These are phyloP conservation scores for Sporothrix mexicana DNA, from an alignment of 2,329 filamentous ascomycete genomes.

Conservation along the genomic window DNA sequence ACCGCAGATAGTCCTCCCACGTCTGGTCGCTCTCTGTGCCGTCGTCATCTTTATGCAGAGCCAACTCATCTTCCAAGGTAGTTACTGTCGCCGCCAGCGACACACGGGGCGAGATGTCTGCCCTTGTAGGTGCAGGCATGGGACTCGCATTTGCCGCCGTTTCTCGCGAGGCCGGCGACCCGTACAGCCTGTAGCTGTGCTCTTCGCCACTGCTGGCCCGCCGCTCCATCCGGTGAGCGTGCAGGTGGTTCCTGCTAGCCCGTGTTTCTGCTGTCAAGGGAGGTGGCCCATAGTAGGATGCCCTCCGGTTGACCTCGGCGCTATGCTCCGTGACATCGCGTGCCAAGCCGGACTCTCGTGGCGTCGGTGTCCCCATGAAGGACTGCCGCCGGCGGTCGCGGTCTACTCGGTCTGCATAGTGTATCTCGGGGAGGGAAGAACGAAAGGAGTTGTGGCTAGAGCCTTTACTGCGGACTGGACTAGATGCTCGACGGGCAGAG, in stretches of 20 bases:
- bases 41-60: neutral
- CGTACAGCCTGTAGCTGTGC: slow-evolving; percentile 19
- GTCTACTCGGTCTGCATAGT: neutral
- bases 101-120: neutral
- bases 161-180: neutral
- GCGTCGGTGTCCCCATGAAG: neutral
- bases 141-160: neutral
- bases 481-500: neutral
- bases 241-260: neutral
- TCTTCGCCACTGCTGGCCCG: slow-evolving; percentile 25
- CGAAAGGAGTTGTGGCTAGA: neutral
- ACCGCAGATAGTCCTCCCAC: slow-evolving; percentile 34
- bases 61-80: neutral
- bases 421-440: slow-evolving; percentile 19
- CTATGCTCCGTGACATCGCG: slow-evolving; percentile 11
- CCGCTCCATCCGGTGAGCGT: neutral
- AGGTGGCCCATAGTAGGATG: neutral
- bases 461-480: neutral
- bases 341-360: neutral
- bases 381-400: neutral
- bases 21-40: slow-evolving; percentile 32
- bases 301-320: neutral
- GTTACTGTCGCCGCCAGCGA: slow-evolving; percentile 19
- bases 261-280: neutral
- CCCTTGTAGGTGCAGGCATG: neutral